A percentile compares a stretch with the other conserved stretches of the same genome.
Conservation (phyloP, 2,329 filamentous ascomycete genomes). For the Zymoseptoria tritici region DNA sequence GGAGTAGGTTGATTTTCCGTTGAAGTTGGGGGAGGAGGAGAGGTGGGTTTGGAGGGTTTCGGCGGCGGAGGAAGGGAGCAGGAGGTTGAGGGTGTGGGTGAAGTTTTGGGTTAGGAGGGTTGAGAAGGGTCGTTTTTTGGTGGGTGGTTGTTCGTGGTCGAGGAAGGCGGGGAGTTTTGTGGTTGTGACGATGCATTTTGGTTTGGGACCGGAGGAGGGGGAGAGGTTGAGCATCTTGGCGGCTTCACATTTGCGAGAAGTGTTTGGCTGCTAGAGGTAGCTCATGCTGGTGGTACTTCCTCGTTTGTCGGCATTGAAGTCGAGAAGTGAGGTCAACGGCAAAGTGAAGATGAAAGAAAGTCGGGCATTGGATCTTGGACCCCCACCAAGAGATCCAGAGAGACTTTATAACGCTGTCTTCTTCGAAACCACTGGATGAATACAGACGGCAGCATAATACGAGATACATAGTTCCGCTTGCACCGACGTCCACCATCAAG, state of each 20-base stretch:
- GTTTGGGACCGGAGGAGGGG: constrained; percentile 13
- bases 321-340: no score
- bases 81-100: constrained; percentile 62
- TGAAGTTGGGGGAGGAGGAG: not conserved
- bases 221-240: constrained; percentile 10
- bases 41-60: constrained; percentile 8
- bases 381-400: no score
- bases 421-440: no score
- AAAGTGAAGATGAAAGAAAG: no score
- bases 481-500: no score
- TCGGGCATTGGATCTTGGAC: no score
- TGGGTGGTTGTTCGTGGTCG: constrained; percentile 61
- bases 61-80: constrained; percentile 49
- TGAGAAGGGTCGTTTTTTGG: constrained; percentile 69
- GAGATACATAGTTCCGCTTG: no score
- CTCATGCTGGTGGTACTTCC: no score
- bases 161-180: constrained; percentile 59
- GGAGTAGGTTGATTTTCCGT: constrained; percentile 46
- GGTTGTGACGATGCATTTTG: constrained; percentile 68
- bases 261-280: no score
- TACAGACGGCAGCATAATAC: no score
- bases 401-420: no score
- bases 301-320: no score
- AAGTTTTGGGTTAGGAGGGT: constrained; percentile 59
- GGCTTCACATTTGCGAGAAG: not conserved